These are phyloP conservation scores for Hypoxylon intermedium DNA, from an alignment of 495 filamentous ascomycete species.

Conservation along the genomic window DNA sequence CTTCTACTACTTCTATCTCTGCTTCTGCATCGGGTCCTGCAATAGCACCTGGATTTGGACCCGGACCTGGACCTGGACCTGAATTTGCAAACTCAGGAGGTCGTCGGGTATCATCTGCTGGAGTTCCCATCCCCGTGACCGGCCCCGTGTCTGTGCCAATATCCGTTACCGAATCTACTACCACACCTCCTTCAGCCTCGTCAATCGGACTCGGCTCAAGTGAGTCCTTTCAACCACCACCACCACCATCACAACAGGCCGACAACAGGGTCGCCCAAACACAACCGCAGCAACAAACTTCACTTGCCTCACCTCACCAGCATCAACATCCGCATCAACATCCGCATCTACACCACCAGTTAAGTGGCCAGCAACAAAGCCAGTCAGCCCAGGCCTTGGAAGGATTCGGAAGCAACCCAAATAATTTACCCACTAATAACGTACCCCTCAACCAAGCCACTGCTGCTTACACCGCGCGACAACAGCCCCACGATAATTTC, in stretches of 20 bases:
- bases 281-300: constrained; percentile 32
- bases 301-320: constrained; percentile 24
- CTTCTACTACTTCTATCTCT: constrained; percentile 18
- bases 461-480: constrained; percentile 38
- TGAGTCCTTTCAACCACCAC: constrained; percentile 52
- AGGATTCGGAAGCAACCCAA: constrained; percentile 30
- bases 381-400: constrained; percentile 25
- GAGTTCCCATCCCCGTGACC: constrained; percentile 24
- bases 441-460: constrained; percentile 45
- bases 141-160: constrained; percentile 13
- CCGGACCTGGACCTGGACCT: constrained; percentile 10
- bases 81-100: constrained; percentile 19
- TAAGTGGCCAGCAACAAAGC: constrained; percentile 29
- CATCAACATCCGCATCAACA: constrained; percentile 36
- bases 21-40: constrained; percentile 15
- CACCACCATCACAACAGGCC: constrained; percentile 12
- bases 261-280: constrained; percentile 26
- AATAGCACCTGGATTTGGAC: constrained; percentile 1
- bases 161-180: constrained; percentile 37
- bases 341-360: constrained; percentile 33
- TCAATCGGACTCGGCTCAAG: constrained; percentile 51
- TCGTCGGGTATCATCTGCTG: constrained; percentile 37
- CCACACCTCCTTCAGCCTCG: constrained; percentile 55
- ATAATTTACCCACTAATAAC: constrained; percentile 39
- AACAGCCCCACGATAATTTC: constrained; percentile 45